A percentile compares a stretch with the other conserved stretches of the same genome.
Conservation (phyloP, 176 grass and related monocot species). For the Raddia distichophylla region DNA sequence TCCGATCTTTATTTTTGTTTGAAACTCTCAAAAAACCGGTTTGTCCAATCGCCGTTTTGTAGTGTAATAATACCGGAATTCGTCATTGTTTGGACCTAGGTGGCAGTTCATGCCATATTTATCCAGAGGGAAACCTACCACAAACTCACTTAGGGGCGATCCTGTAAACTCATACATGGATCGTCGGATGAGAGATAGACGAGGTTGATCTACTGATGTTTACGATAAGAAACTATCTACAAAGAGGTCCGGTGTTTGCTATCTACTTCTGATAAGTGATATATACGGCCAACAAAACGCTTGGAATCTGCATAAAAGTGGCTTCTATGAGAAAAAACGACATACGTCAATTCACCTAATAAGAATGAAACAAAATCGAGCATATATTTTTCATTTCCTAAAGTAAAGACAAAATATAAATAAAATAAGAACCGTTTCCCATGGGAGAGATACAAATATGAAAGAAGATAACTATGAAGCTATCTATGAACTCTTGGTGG, state of each 20-base stretch:
- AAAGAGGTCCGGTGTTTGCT: background rate
- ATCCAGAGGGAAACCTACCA: background rate
- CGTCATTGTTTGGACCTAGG: background rate
- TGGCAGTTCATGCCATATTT: background rate
- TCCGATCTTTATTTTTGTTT: background rate
- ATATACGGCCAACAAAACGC: background rate
- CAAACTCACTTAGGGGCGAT: background rate
- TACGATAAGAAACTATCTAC: background rate
- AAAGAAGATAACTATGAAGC: constrained; percentile 3
- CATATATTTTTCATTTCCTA: constrained; percentile 7
- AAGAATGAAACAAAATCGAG: background rate
- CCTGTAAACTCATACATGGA: background rate
- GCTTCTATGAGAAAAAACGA: background rate
- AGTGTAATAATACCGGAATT: background rate
- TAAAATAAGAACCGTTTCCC: background rate
- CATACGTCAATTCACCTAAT: background rate
- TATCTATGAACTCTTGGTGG: background rate
- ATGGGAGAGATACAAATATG: background rate
- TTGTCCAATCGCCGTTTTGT: background rate
- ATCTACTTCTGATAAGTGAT: background rate
- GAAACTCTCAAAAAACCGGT: no score
- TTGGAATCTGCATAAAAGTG: background rate
- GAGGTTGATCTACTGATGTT: background rate
- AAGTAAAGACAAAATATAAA: constrained; percentile 11
- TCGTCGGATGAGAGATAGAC: background rate